Conservation (phyloP, 345 rosid genomes). For the Rhodamnia argentea region DNA sequence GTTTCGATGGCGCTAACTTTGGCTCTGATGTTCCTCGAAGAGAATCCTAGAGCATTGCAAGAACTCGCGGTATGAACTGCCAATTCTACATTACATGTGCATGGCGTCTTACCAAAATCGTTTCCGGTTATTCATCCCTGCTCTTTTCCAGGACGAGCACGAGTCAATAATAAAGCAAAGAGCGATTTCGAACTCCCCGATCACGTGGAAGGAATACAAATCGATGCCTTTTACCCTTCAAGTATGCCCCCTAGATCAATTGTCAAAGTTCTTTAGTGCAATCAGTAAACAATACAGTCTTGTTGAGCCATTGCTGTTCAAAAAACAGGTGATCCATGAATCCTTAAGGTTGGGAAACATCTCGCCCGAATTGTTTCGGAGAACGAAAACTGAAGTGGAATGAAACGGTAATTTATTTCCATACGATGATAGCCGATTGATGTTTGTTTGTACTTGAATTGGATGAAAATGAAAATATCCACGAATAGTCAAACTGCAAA, state of each 20-base stretch:
- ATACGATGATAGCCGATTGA: not conserved
- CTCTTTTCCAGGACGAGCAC: constrained; percentile 19
- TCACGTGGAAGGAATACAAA: constrained; percentile 32
- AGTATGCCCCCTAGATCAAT: not conserved
- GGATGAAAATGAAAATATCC: too few relatives aligned
- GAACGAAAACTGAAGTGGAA: constrained; percentile 9
- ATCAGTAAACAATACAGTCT: not conserved
- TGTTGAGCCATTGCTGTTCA: not conserved
- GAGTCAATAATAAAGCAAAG: constrained; percentile 8
- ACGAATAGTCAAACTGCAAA: not conserved
- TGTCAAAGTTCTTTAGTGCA: not conserved
- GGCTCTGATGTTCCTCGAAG: constrained; percentile 11
- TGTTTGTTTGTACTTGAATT: not conserved
- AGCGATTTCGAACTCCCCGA: constrained; percentile 1
- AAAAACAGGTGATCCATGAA: constrained; percentile 22
- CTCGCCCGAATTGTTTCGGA: constrained; percentile 16
- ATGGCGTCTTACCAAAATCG: too few relatives aligned
- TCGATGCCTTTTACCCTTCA: constrained; percentile 26
- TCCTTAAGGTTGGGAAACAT: constrained; percentile 15
- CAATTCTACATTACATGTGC: not conserved
- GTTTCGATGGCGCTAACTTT: constrained; percentile 1
- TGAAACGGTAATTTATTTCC: not conserved
- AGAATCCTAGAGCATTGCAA: constrained; percentile 14
- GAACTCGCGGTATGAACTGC: constrained; percentile 12
- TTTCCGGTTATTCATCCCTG: not conserved